A percentile compares a stretch with the other conserved stretches of the same genome.
phyloP scores from a whole-genome alignment of 1,139 yeast genomes.

The Yamadazyma sp. region DNA sequence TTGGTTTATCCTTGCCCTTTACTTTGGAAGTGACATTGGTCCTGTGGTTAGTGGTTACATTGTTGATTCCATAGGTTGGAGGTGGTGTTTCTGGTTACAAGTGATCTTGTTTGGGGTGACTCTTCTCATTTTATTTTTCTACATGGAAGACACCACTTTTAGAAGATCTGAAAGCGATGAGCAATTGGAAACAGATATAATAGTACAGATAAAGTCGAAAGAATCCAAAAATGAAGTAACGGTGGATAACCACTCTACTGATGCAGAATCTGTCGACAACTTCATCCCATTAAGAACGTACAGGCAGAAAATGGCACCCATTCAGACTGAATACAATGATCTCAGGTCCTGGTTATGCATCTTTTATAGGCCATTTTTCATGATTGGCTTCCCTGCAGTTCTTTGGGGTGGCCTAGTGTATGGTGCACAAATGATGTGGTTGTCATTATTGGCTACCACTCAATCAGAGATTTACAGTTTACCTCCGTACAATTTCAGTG shows the following conservation, averaged over 20 bases:
- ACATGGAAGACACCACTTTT: constrained; percentile 49
- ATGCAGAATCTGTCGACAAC: constrained; percentile 17
- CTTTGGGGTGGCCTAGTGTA: constrained; percentile 63
- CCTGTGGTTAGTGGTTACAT: constrained; percentile 49
- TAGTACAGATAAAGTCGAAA: constrained; percentile 27
- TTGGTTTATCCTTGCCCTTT: constrained; percentile 41
- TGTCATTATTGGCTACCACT: constrained; percentile 45
- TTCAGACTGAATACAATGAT: constrained; percentile 41
- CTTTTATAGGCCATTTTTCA: constrained; percentile 42
- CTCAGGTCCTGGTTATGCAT: constrained; percentile 39
- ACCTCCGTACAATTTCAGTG: constrained; percentile 37
- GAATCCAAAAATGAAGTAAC: constrained; percentile 14
- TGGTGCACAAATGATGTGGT: constrained; percentile 64
- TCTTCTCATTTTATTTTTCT: constrained; percentile 39
- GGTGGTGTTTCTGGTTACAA: constrained; percentile 47
- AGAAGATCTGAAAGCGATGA: constrained; percentile 19
- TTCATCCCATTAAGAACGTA: constrained; percentile 33
- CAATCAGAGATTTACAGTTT: constrained; percentile 41
- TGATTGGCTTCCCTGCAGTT: constrained; percentile 55
- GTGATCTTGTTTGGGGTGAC: constrained; percentile 49
- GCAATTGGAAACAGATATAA: constrained; percentile 21
- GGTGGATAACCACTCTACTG: constrained; percentile 8
- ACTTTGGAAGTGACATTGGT: constrained; percentile 44
- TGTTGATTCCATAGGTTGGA: constrained; percentile 40
- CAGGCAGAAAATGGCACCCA: constrained; percentile 31